These are phyloP conservation scores for Paramecium caudatum DNA, from an alignment of 73 alveolate species.

Conservation along the genomic window DNA sequence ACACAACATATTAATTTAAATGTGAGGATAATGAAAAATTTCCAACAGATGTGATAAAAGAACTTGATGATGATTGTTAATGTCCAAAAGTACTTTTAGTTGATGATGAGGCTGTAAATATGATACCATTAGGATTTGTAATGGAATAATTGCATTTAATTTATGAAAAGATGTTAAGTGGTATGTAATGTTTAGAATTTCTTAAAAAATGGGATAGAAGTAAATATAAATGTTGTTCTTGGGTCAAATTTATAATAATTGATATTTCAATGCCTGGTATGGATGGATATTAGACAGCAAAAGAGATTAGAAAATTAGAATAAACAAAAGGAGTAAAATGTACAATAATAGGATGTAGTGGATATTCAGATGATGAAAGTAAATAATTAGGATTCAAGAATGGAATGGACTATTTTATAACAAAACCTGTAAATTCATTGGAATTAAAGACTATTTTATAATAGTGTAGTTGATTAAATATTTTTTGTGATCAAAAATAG, in stretches of 20 bases:
- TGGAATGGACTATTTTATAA: constrained; percentile 51
- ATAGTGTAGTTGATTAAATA: constrained; percentile 43
- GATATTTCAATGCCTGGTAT: constrained; percentile 71
- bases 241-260: constrained; percentile 31
- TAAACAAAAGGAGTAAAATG: not conserved
- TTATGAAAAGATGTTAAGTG: constrained; percentile 2
- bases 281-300: constrained; percentile 51
- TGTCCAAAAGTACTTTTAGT: constrained; percentile 16
- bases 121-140: not conserved
- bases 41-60: not conserved
- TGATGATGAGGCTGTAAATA: constrained; percentile 30
- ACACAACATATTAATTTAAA: not conserved
- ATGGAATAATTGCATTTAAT: not conserved
- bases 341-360: constrained; percentile 50
- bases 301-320: constrained; percentile 29
- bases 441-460: constrained; percentile 26
- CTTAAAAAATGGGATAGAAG: not conserved
- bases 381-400: not conserved
- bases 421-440: constrained; percentile 6
- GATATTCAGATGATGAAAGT: constrained; percentile 20
- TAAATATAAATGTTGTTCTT: constrained; percentile 8
- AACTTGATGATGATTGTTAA: not conserved
- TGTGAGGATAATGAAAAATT: constrained; percentile 2
- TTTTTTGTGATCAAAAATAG: constrained; percentile 50
- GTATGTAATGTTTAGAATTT: constrained; percentile 11